A percentile compares a stretch with the other conserved stretches of the same genome.
phyloP scores from a whole-genome alignment of 1,284 basidiomycete species.

The Violaceomyces palustris region DNA sequence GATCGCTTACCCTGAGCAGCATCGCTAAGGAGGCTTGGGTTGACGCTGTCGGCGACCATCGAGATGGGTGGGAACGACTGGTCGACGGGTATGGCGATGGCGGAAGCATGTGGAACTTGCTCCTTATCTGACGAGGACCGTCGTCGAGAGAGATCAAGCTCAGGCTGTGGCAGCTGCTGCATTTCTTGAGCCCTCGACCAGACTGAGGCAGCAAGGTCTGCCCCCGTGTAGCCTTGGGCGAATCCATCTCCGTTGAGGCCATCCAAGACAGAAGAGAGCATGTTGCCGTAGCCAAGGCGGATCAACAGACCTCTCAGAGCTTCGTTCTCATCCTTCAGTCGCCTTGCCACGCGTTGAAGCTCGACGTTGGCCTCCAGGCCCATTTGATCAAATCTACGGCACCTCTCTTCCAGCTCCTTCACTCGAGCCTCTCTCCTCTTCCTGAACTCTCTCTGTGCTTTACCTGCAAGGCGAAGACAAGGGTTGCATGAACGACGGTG shows the following conservation, averaged over 20 bases:
- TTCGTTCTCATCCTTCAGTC: conserved; percentile 47
- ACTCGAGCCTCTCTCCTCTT: conserved; percentile 46
- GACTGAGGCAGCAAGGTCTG: too few relatives aligned
- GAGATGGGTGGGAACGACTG: too few relatives aligned
- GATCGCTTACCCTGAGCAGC: too few relatives aligned
- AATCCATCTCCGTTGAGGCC: conserved; percentile 19
- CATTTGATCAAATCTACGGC: conserved; percentile 45
- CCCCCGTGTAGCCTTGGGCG: too few relatives aligned
- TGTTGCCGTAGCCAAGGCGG: conserved; percentile 39
- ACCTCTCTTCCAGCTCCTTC: conserved; percentile 42
- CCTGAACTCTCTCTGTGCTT: conserved; percentile 46
- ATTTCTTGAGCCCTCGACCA: too few relatives aligned
- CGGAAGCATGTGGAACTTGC: too few relatives aligned
- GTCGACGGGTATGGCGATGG: too few relatives aligned
- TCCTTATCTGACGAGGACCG: too few relatives aligned
- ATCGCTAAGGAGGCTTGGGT: conserved; percentile 21
- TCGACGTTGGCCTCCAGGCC: conserved; percentile 45
- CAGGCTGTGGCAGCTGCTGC: too few relatives aligned
- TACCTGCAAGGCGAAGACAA: conserved; percentile 2
- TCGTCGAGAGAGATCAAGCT: too few relatives aligned
- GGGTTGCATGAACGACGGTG: too few relatives aligned
- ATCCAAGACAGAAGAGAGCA: conserved; percentile 31
- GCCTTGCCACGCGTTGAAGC: conserved; percentile 35
- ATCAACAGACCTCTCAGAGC: conserved; percentile 37
- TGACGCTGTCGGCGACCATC: conserved; percentile 7